Percentiles rank a stretch among this genome's conserved stretches.
Conservation (phyloP, 306 rosid species). For the Clitoria ternatea region DNA sequence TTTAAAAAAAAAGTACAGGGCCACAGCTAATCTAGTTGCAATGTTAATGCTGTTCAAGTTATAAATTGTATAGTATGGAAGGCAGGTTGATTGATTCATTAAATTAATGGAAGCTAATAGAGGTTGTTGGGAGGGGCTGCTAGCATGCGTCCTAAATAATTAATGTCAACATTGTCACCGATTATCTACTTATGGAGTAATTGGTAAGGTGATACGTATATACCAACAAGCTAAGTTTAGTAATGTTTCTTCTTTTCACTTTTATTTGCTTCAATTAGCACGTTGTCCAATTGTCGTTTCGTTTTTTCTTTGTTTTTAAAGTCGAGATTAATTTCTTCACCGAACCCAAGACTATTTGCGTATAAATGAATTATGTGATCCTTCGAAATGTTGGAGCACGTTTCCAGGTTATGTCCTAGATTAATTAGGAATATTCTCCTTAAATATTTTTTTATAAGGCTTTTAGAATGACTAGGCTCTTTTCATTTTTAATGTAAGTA, state of each 20-base stretch:
- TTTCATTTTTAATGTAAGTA: no score
- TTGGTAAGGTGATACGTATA: neutral
- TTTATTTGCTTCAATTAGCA: neutral
- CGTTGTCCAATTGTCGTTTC: neutral
- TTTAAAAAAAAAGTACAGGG: neutral
- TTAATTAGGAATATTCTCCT: no score
- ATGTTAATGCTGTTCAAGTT: constrained; percentile 4
- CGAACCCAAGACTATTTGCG: neutral
- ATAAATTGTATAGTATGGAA: neutral
- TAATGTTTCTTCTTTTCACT: neutral
- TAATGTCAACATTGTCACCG: neutral
- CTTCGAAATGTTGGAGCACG: neutral
- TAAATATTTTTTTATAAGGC: no score
- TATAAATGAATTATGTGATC: neutral
- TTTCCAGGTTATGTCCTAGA: no score
- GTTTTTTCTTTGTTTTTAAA: neutral
- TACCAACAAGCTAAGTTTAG: constrained; percentile 9
- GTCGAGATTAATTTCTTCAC: neutral
- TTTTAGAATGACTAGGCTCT: no score
- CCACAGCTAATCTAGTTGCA: neutral
- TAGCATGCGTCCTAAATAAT: neutral
- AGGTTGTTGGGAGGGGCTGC: neutral
- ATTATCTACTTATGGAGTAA: neutral
- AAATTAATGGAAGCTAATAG: neutral
- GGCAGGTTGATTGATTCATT: neutral